Conservation (phyloP, 192 early-diverging fungal genomes). For the Coemansia sp. region DNA sequence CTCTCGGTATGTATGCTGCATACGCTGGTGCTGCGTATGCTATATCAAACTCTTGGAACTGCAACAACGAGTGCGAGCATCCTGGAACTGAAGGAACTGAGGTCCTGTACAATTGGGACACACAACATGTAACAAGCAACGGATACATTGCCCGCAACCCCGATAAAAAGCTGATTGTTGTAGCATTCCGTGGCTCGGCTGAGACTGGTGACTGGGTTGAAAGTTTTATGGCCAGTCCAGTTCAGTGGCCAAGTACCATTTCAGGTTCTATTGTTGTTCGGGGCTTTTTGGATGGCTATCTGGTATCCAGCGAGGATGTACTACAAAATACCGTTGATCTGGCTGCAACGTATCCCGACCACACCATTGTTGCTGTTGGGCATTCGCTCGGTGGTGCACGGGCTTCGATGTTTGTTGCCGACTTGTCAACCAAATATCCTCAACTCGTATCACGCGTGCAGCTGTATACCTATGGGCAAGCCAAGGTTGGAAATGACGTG, state of each 20-base stretch:
- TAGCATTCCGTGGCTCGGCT: constrained; percentile 25
- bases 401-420: constrained; percentile 37
- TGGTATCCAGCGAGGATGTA: constrained; percentile 7
- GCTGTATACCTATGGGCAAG: constrained; percentile 40
- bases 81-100: constrained; percentile 22
- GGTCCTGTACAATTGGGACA: constrained; percentile 25
- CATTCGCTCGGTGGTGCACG: constrained; percentile 46
- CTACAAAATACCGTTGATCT: constrained; percentile 7
- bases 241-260: constrained; percentile 11
- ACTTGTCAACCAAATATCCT: constrained; percentile 16
- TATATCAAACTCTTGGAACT: constrained; percentile 15
- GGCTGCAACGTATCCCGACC: constrained; percentile 22
- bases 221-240: constrained; percentile 1
- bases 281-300: constrained; percentile 37
- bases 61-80: constrained; percentile 21
- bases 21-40: constrained; percentile 36
- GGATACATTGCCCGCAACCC: constrained; percentile 35
- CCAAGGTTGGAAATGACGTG: constrained; percentile 31
- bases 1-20: constrained; percentile 25
- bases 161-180: constrained; percentile 14
- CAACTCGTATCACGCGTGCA: constrained; percentile 6
- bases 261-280: not conserved
- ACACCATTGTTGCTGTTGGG: constrained; percentile 29
- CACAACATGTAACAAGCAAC: constrained; percentile 7
- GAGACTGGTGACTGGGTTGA: constrained; percentile 18